phyloP scores from a whole-genome alignment of 2,329 filamentous ascomycete species.

The Coleophoma cylindrospora region DNA sequence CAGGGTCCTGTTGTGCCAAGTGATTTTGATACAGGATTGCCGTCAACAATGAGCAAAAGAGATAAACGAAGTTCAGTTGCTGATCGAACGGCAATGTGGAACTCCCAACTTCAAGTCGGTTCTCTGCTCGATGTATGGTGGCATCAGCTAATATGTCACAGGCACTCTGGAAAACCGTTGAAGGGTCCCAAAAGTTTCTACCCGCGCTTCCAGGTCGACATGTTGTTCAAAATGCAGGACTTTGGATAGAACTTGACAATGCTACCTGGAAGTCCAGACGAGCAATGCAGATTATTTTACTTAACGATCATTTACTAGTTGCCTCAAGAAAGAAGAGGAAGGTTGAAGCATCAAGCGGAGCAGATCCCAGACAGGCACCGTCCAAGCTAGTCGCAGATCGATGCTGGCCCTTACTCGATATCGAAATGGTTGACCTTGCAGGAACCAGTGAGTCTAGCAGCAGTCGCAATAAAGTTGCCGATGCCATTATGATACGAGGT shows the following conservation, averaged over 20 bases:
- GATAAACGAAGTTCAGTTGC: slow-evolving; percentile 88
- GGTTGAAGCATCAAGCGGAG: slow-evolving; percentile 55
- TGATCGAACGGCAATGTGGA: slow-evolving; percentile 62
- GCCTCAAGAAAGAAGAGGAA: slow-evolving; percentile 92
- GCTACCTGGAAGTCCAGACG: slow-evolving; percentile 93
- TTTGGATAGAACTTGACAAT: slow-evolving; percentile 95
- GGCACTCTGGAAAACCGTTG: slow-evolving; percentile 92
- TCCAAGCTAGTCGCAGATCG: slow-evolving; percentile 86
- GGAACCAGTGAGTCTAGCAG: slow-evolving; percentile 54
- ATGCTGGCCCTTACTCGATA: slow-evolving; percentile 90
- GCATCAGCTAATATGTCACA: slow-evolving; percentile 28
- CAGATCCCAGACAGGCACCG: slow-evolving; percentile 41
- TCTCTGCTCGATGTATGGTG: no score
- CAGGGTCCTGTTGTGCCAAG: slow-evolving; percentile 43
- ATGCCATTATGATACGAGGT: slow-evolving; percentile 83
- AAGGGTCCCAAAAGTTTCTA: slow-evolving; percentile 94
- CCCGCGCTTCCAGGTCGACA: slow-evolving; percentile 88
- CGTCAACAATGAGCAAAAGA: slow-evolving; percentile 55
- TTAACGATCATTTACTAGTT: slow-evolving; percentile 92
- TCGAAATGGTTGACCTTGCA: slow-evolving; percentile 86
- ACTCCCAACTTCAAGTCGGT: slow-evolving; percentile 52
- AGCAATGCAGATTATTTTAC: slow-evolving; percentile 83
- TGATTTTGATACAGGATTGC: slow-evolving; percentile 45
- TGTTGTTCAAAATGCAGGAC: slow-evolving; percentile 85
- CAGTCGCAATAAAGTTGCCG: slow-evolving; percentile 62